Conservation (phyloP, 1,284 basidiomycete species). For the Malassezia sp. region DNA sequence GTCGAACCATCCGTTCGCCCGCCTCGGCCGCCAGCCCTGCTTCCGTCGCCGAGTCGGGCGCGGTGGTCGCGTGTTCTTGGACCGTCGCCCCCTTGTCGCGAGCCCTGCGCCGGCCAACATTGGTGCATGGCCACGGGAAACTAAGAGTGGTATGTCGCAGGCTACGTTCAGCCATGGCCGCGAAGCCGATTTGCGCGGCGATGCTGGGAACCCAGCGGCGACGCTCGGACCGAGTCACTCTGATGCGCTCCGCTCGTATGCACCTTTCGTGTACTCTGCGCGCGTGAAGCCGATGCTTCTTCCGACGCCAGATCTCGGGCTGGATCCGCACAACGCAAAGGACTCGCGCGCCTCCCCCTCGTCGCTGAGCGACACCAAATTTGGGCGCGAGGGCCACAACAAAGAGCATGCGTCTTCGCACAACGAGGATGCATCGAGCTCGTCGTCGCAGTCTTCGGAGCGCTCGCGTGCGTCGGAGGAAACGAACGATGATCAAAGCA, state of each 20-base stretch:
- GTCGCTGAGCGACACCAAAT: background rate
- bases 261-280: constrained; percentile 7
- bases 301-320: constrained; percentile 11
- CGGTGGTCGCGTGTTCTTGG: constrained; percentile 42
- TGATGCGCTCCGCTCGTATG: constrained; percentile 3
- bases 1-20: constrained; percentile 18
- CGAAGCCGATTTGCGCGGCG: background rate
- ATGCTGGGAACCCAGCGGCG: no score
- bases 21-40: constrained; percentile 39
- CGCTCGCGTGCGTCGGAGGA: constrained; percentile 22
- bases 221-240: background rate
- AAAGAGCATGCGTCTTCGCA: constrained; percentile 1
- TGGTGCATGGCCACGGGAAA: constrained; percentile 30
- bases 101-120: constrained; percentile 40
- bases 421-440: constrained; percentile 29
- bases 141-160: constrained; percentile 5
- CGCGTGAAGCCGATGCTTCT: constrained; percentile 8
- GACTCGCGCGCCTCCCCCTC: constrained; percentile 1
- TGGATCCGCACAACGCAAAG: background rate
- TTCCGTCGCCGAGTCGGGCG: constrained; percentile 42
- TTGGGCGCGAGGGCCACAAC: background rate
- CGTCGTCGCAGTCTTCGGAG: constrained; percentile 32
- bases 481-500: constrained; percentile 25
- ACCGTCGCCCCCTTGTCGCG: constrained; percentile 34
- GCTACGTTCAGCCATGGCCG: background rate